Evolutionary conservation across 2,329 filamentous ascomycete genomes (phyloP).

Genomic region (Ceratocystiopsis sp.): DNA sequence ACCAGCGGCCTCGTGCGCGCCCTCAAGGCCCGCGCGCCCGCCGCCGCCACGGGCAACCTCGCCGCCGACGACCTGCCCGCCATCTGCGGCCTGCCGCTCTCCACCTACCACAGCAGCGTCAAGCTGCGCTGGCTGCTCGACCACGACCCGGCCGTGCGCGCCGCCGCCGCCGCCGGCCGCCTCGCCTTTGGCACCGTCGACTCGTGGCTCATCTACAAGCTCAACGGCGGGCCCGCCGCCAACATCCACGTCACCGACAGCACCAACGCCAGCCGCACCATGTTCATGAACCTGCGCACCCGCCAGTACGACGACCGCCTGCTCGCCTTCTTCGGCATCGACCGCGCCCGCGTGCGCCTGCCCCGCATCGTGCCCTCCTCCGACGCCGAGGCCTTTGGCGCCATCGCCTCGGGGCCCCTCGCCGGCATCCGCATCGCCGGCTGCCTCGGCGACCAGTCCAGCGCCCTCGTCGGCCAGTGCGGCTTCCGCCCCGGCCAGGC

Average conservation of each 20-base stretch:
- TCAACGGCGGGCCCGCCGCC: slow-evolving; percentile 55
- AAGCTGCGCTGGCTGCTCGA: slow-evolving; percentile 73
- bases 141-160: slow-evolving; percentile 49
- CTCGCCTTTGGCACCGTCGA: slow-evolving; percentile 79
- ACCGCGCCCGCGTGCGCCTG: slow-evolving; percentile 48
- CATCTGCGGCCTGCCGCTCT: slow-evolving; percentile 66
- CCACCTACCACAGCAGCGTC: slow-evolving; percentile 74
- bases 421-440: slow-evolving; percentile 61
- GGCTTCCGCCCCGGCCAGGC: slow-evolving; percentile 68
- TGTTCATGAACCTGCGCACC: slow-evolving; percentile 83
- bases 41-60: slow-evolving; percentile 20
- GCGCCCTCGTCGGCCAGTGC: slow-evolving; percentile 70
- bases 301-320: slow-evolving; percentile 64
- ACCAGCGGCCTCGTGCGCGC: slow-evolving; percentile 58
- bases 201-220: slow-evolving; percentile 70
- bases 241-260: slow-evolving; percentile 66
- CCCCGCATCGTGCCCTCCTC: slow-evolving; percentile 77
- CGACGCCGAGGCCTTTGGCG: slow-evolving; percentile 54
- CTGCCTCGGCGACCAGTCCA: slow-evolving; percentile 74
- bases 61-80: slow-evolving; percentile 48
- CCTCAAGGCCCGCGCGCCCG: slow-evolving; percentile 38
- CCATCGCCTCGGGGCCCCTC: slow-evolving; percentile 45
- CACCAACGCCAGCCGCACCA: slow-evolving; percentile 77
- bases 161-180: slow-evolving; percentile 59
- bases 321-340: slow-evolving; percentile 62